Percentiles rank a stretch among this genome's conserved stretches.
Conservation (phyloP, 495 filamentous ascomycete genomes). For the Aspergillus egyptiacus region DNA sequence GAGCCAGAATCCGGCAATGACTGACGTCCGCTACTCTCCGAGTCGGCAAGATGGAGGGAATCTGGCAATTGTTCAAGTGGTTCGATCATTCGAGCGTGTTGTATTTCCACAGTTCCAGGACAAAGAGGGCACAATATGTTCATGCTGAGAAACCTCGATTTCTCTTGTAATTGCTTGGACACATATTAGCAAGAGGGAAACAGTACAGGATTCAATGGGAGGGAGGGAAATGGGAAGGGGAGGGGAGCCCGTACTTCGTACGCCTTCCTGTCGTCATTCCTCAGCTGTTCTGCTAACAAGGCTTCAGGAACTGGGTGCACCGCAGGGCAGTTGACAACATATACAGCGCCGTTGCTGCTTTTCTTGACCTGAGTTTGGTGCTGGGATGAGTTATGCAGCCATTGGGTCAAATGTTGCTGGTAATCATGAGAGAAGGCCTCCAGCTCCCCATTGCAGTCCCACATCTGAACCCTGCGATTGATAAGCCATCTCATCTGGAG, state of each 20-base stretch:
- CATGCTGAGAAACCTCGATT: conserved; percentile 15
- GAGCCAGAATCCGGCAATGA: conserved; percentile 17
- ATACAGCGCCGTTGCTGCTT: conserved; percentile 12
- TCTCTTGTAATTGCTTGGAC: conserved; percentile 19
- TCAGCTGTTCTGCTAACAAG: conserved; percentile 23
- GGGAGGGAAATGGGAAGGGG: neutral
- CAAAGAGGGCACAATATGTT: conserved; percentile 22
- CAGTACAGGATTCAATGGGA: neutral
- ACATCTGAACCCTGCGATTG: conserved; percentile 26
- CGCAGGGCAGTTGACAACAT: conserved; percentile 24
- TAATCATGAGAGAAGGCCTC: conserved; percentile 25
- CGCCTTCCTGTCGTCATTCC: conserved; percentile 12
- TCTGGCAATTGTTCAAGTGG: conserved; percentile 18
- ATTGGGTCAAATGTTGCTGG: conserved; percentile 23
- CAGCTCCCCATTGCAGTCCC: conserved; percentile 27
- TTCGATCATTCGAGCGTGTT: conserved; percentile 23
- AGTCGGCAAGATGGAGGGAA: conserved; percentile 11
- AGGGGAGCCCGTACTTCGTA: conserved; percentile 18
- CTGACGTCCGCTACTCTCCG: conserved; percentile 12
- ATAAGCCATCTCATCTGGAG: conserved; percentile 25
- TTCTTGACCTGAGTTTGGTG: neutral
- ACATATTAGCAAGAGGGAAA: neutral
- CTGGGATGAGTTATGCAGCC: conserved; percentile 19
- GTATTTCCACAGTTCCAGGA: conserved; percentile 17
- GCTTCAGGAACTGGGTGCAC: conserved; percentile 20